Percentiles rank a stretch among this genome's conserved stretches.
phyloP scores from a whole-genome alignment of 768 basidiomycete genomes.

The Pleurotus citrinopileatus region DNA sequence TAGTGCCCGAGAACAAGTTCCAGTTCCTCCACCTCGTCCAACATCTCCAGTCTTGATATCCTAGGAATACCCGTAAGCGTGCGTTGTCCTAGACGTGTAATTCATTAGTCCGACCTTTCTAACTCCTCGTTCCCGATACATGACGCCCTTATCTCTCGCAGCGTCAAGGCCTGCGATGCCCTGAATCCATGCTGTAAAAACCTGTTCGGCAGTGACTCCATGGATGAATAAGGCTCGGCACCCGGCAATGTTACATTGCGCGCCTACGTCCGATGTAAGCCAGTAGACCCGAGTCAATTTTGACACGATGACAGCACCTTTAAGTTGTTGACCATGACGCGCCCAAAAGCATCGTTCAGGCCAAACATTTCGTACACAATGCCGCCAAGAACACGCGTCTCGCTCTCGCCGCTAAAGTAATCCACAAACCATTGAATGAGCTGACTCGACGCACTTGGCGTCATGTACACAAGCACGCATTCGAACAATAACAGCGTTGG shows the following conservation, averaged over 20 bases:
- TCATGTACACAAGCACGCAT: conserved; percentile 91
- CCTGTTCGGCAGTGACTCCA: conserved; percentile 54
- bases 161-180: conserved; percentile 51
- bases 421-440: conserved; percentile 75
- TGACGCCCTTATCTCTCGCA: conserved; percentile 63
- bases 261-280: conserved; percentile 42
- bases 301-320: no score
- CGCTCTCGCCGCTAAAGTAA: conserved; percentile 31
- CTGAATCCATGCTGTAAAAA: conserved; percentile 60
- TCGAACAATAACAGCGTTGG: conserved; percentile 91
- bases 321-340: conserved; percentile 87
- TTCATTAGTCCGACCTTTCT: conserved; percentile 39
- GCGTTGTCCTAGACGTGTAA: neutral
- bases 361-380: conserved; percentile 95
- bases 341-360: conserved; percentile 84
- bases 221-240: conserved; percentile 55
- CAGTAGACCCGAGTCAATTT: no score
- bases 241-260: conserved; percentile 77
- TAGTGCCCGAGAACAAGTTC: conserved; percentile 89
- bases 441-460: conserved; percentile 49
- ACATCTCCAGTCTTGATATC: conserved; percentile 75
- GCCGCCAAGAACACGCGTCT: conserved; percentile 40
- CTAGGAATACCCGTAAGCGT: conserved; percentile 31
- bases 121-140: conserved; percentile 50
- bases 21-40: conserved; percentile 95